These are phyloP conservation scores for Imleria badia DNA, from an alignment of 768 basidiomycete species.

Conservation along the genomic window DNA sequence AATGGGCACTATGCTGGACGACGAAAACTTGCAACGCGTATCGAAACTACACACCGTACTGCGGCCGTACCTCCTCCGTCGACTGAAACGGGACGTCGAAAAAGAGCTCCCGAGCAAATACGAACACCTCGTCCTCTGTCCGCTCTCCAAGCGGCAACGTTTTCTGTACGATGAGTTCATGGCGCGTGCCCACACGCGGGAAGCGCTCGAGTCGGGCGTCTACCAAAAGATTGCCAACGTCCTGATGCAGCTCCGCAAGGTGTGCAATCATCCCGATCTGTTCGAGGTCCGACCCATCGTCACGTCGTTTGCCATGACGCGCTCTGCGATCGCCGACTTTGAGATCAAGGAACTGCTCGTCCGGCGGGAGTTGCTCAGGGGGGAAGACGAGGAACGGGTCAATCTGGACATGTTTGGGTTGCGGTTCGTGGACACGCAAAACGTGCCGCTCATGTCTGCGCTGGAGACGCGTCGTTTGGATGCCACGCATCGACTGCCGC, in stretches of 20 bases:
- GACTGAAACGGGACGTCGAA: slow-evolving; percentile 98
- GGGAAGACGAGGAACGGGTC: slow-evolving; percentile 49
- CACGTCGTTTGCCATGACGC: slow-evolving; percentile 72
- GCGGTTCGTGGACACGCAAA: slow-evolving; percentile 56
- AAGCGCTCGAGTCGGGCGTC: slow-evolving; percentile 79
- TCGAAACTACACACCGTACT: slow-evolving; percentile 90
- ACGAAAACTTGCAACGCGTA: slow-evolving; percentile 82
- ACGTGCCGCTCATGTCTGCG: slow-evolving; percentile 52
- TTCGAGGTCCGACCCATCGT: slow-evolving; percentile 87
- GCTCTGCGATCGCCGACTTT: slow-evolving; percentile 74
- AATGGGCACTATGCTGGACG: slow-evolving; percentile 70
- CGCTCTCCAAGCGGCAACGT: slow-evolving; percentile 89
- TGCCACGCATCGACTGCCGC: slow-evolving; percentile 54
- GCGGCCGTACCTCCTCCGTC: slow-evolving; percentile 92
- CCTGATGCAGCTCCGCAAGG: slow-evolving; percentile 97
- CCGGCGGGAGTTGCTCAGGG: slow-evolving; percentile 66
- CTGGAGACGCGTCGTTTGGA: slow-evolving; percentile 56
- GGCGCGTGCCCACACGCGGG: slow-evolving; percentile 79
- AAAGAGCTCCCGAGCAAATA: slow-evolving; percentile 92
- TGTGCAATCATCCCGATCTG: slow-evolving; percentile 91
- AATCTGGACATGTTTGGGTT: slow-evolving; percentile 68
- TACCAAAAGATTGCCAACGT: slow-evolving; percentile 92
- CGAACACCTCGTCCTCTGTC: slow-evolving; percentile 87
- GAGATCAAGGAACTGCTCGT: slow-evolving; percentile 88
- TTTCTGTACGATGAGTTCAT: slow-evolving; percentile 97